Evolutionary conservation across 139 green algal genomes (phyloP).

Genomic region (Ulvella scutata): DNA sequence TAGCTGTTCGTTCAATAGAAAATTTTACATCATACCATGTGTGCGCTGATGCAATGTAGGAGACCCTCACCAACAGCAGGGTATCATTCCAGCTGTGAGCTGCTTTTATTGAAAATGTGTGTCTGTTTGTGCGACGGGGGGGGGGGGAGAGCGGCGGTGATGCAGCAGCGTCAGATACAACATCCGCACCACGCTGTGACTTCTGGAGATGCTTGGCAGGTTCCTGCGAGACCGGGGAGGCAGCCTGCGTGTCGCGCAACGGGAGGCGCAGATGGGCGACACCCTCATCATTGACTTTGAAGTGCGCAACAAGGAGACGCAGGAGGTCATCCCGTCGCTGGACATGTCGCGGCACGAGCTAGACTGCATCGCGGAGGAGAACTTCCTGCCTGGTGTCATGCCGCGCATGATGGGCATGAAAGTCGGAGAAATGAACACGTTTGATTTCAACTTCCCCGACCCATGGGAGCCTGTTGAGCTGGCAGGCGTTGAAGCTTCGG

Average conservation of each 20-base stretch:
- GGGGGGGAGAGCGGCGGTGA: too few relatives aligned
- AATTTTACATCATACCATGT: too few relatives aligned
- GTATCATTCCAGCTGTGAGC: too few relatives aligned
- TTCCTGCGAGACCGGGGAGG: background rate
- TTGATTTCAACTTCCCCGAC: background rate
- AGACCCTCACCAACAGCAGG: too few relatives aligned
- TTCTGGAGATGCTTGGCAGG: too few relatives aligned
- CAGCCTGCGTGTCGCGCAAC: background rate
- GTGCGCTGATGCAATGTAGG: too few relatives aligned
- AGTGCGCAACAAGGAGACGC: background rate
- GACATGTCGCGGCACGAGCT: background rate
- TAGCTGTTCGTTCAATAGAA: too few relatives aligned
- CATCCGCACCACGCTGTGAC: too few relatives aligned
- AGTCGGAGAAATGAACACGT: background rate
- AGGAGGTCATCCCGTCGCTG: background rate
- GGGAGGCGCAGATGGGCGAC: background rate
- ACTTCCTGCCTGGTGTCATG: conserved; percentile 3
- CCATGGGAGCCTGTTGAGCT: background rate
- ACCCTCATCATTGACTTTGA: background rate
- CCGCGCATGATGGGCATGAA: background rate
- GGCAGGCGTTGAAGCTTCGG: background rate
- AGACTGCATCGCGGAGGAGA: background rate
- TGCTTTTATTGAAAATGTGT: too few relatives aligned
- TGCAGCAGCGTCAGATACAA: too few relatives aligned
- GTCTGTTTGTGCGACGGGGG: too few relatives aligned